phyloP scores from a whole-genome alignment of 78 protist species.

The Dictyostelium capitatum region DNA sequence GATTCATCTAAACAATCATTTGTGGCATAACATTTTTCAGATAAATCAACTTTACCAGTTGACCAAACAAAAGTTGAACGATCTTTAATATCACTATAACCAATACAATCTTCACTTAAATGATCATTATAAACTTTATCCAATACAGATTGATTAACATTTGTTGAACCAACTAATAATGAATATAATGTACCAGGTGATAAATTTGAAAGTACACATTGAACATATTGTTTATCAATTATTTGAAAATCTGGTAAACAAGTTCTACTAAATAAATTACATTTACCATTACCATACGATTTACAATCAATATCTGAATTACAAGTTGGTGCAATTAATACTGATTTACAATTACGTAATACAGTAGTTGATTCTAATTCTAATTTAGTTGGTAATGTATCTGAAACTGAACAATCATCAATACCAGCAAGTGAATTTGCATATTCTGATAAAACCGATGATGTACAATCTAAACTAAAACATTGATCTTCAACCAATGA shows the following conservation, averaged over 20 bases:
- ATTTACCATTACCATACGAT: background rate
- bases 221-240: background rate
- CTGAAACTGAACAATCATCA: background rate
- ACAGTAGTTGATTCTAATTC: background rate
- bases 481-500: background rate
- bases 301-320: background rate
- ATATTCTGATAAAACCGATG: constrained; percentile 5
- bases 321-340: background rate
- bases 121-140: background rate
- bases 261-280: constrained; percentile 9
- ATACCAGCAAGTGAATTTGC: background rate
- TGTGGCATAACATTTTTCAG: background rate
- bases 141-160: background rate
- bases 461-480: background rate
- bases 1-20: constrained; percentile 4
- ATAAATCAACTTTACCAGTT: background rate
- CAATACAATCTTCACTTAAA: constrained; percentile 1
- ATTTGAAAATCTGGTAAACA: background rate
- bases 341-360: background rate
- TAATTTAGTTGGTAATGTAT: background rate
- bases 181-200: background rate
- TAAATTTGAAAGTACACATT: background rate
- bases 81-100: background rate
- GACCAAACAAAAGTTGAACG: constrained; percentile 7
- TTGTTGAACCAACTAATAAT: background rate